These are phyloP conservation scores for Phyllosticta capitalensis DNA, from an alignment of 2,329 filamentous ascomycete species.

Conservation along the genomic window DNA sequence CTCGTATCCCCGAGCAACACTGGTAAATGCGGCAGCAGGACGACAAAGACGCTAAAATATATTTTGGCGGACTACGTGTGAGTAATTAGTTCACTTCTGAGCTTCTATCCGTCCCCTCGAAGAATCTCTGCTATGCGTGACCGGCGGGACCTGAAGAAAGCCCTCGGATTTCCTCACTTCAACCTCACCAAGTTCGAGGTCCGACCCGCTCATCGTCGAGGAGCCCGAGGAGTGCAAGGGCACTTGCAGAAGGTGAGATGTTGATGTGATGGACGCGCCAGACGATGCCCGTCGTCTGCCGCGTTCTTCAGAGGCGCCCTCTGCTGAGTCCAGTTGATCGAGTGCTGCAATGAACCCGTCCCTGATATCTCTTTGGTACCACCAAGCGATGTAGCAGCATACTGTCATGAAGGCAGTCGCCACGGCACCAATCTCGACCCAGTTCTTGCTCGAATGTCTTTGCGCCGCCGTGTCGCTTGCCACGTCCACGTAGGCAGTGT, in stretches of 20 bases:
- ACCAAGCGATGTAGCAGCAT: constrained; percentile 6
- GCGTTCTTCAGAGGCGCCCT: neutral
- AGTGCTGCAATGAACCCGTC: neutral
- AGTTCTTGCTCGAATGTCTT: constrained; percentile 4
- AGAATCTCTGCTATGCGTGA: neutral
- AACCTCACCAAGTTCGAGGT: neutral
- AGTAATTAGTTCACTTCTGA: neutral
- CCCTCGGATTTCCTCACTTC: neutral
- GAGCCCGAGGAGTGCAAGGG: neutral
- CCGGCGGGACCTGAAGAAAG: neutral
- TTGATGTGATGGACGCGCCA: neutral
- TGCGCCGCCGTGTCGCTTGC: constrained; percentile 7
- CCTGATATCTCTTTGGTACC: neutral
- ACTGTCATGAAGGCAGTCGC: constrained; percentile 4
- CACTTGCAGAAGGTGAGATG: neutral
- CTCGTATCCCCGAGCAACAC: neutral
- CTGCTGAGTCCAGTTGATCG: neutral
- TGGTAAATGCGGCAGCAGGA: neutral
- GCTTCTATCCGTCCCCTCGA: neutral
- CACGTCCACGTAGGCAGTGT: neutral
- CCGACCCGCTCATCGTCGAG: neutral
- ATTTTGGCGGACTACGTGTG: neutral
- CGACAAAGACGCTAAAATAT: neutral
- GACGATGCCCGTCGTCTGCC: neutral
- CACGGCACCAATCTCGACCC: constrained; percentile 6